Percentiles rank a stretch among this genome's conserved stretches.
Evolutionary conservation across 305 asterid genomes (phyloP).

Genomic region (Plantago coronopus): DNA sequence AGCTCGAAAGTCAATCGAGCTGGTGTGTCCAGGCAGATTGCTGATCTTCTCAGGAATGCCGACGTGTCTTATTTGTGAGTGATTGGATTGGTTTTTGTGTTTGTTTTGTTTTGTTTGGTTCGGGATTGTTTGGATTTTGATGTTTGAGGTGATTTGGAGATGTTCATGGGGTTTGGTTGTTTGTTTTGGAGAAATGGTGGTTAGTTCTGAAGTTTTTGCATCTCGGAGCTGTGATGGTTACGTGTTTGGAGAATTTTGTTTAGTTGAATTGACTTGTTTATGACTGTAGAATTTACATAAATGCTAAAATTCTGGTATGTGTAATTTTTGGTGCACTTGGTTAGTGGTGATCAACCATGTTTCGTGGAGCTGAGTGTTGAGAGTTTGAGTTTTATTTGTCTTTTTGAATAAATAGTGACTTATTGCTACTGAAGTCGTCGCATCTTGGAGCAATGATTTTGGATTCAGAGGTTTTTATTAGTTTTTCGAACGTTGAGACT

Average conservation of each 20-base stretch:
- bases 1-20: conserved; percentile 41
- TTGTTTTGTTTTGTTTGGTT: background rate
- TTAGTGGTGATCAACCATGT: background rate
- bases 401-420: background rate
- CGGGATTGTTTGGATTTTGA: background rate
- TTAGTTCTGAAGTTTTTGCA: too few relatives aligned
- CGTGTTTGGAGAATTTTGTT: background rate
- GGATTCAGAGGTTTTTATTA: too few relatives aligned
- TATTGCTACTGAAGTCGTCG: too few relatives aligned
- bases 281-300: background rate
- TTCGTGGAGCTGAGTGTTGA: background rate
- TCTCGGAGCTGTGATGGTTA: too few relatives aligned
- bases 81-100: background rate
- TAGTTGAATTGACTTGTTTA: background rate
- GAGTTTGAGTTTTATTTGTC: background rate
- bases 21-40: conserved; percentile 59
- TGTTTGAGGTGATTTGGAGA: background rate
- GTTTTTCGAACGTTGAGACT: too few relatives aligned
- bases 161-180: background rate
- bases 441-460: too few relatives aligned
- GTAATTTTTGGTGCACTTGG: background rate
- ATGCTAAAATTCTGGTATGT: background rate
- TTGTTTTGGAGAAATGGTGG: too few relatives aligned
- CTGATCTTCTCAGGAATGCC: conserved; percentile 70
- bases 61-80: conserved; percentile 90